These are phyloP conservation scores for Brachypodium distachyon DNA, from an alignment of 202 grass and related monocot genomes.

Conservation along the genomic window DNA sequence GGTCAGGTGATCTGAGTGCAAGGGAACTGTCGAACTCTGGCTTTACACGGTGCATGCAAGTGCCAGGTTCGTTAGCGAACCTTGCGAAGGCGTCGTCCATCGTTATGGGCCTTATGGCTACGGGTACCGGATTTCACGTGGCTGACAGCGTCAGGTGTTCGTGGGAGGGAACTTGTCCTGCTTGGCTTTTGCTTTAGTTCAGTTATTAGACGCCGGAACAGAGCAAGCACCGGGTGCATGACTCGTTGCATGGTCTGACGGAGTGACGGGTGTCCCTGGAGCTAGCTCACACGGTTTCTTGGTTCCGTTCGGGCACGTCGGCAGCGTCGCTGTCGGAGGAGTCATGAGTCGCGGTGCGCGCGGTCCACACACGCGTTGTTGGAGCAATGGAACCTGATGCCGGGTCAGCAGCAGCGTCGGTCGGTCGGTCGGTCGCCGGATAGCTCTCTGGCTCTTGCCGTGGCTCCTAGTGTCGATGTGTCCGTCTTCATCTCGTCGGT, in stretches of 20 bases:
- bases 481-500: no score
- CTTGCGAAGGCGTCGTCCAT: not conserved
- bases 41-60: constrained; percentile 29
- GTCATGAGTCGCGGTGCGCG: not conserved
- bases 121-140: not conserved
- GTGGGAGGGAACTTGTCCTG: not conserved
- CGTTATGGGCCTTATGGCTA: not conserved
- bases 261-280: not conserved
- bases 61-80: constrained; percentile 22
- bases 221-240: no score
- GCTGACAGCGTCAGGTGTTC: not conserved
- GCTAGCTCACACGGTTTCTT: not conserved
- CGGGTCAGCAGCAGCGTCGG: not conserved
- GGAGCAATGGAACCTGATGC: not conserved
- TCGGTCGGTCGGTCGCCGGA: no score
- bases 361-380: not conserved
- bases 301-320: not conserved
- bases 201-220: no score
- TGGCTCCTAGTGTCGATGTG: no score
- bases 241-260: no score
- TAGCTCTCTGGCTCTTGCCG: not conserved
- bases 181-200: not conserved
- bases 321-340: not conserved
- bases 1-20: not conserved
- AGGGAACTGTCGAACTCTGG: not conserved